Evolutionary conservation across 1,284 basidiomycete species (phyloP).

Genomic region (Cerrena zonata): DNA sequence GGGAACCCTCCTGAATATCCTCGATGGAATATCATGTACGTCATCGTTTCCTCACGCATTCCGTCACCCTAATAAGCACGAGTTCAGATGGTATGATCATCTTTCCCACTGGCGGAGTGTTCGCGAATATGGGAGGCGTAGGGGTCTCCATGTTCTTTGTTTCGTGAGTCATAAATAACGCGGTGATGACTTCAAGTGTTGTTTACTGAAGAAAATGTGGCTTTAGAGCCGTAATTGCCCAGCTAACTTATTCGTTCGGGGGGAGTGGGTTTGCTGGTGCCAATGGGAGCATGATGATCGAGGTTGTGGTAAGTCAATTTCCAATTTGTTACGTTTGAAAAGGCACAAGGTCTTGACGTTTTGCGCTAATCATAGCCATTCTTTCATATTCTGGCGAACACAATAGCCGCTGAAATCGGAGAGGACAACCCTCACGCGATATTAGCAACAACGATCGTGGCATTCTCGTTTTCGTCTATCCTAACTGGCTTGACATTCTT

Average conservation of each 20-base stretch:
- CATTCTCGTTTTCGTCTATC: constrained; percentile 86
- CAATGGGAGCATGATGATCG: constrained; percentile 99
- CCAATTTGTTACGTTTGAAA: too few species aligned
- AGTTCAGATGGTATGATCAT: constrained; percentile 76
- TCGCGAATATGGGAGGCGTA: constrained; percentile 77
- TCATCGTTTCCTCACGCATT: constrained; percentile 18
- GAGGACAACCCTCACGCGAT: constrained; percentile 67
- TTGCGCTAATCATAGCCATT: too few species aligned
- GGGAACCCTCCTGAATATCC: constrained; percentile 82
- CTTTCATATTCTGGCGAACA: constrained; percentile 85
- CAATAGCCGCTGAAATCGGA: constrained; percentile 72
- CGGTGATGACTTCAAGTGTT: not conserved
- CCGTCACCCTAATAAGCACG: not conserved
- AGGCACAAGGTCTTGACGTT: not conserved
- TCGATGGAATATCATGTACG: constrained; percentile 89
- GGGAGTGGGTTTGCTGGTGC: constrained; percentile 85
- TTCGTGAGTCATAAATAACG: constrained; percentile 42
- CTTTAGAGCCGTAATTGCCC: constrained; percentile 64
- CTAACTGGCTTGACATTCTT: constrained; percentile 89
- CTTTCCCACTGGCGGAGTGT: constrained; percentile 81
- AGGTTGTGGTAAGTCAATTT: constrained; percentile 75
- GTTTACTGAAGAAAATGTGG: not conserved
- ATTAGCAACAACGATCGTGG: constrained; percentile 85
- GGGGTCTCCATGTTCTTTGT: constrained; percentile 96
- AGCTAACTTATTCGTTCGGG: constrained; percentile 81